Evolutionary conservation across 2,329 filamentous ascomycete genomes (phyloP), one percentile per base, ranked within the genome.

Genomic region (Ampelomyces quisqualis): DNA sequence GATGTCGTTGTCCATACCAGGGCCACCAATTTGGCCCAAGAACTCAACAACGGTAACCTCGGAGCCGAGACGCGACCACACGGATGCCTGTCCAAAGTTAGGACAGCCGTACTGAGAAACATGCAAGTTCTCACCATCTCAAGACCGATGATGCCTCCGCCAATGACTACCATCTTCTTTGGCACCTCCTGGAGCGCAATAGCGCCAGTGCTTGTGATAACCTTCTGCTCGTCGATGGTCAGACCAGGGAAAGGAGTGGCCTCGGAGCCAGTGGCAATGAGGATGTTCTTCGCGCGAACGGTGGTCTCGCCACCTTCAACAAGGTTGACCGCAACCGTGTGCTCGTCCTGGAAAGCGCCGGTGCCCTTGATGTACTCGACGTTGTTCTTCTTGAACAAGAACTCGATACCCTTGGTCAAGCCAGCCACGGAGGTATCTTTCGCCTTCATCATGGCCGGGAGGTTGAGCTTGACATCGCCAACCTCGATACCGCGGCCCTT

Each of bases 1-100:
- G 62, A 97, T 88, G 70, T 98, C 93, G 33, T 79, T 72, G 68
- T 98, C 93, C 93, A 98, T 98, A 60, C 93, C 93, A 34, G 93
- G 93, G 43, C 93, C 93, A 72, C 93, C 93, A 57, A 98, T 97
- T 77, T 96, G 90, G 63, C 85, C 82, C 42, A 98, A 78, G 75
- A 93, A 98, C 74, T 98, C 93, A 43, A 98, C 90, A 44, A 98
- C 90, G 48, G 93, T 98, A 46, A 98, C 93, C 73, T 97, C 88
- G 52, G 90, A 73, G 51, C 93, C 93, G 48, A 98, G 79, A 63
- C 93, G 82, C 47, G 90, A 95, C 93, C 93, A 98, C 38, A 98
- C 93, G 38, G 91, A 97, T 52, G 77, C 82, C 79, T 82, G 57
- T 29, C 5, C 36, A 2, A 9, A 17, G 42, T 67, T 45, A 66